These are phyloP conservation scores for Kazachstania bromeliacearum DNA, from an alignment of 805 yeast species.

Conservation along the genomic window DNA sequence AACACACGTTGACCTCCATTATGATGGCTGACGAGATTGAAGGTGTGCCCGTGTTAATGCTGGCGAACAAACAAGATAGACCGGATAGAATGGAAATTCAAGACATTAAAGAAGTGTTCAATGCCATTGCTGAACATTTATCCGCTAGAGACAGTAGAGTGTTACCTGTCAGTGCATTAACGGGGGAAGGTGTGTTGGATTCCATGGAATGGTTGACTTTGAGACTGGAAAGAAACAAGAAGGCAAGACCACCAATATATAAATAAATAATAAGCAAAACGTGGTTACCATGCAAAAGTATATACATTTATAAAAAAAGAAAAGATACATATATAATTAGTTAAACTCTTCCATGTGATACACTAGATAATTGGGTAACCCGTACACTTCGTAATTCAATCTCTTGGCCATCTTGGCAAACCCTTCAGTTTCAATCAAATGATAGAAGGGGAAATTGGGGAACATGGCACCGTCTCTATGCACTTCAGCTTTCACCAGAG, in stretches of 20 bases:
- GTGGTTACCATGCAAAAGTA: no score
- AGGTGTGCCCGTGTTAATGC: conserved; percentile 85
- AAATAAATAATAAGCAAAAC: conserved; percentile 16
- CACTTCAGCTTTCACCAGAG: conserved; percentile 92
- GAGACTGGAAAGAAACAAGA: conserved; percentile 45
- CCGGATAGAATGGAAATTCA: conserved; percentile 63
- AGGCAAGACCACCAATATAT: conserved; percentile 31
- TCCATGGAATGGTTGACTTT: conserved; percentile 83
- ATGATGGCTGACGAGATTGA: conserved; percentile 54
- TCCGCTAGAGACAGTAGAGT: conserved; percentile 89
- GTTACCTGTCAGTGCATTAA: conserved; percentile 75
- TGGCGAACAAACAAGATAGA: conserved; percentile 89
- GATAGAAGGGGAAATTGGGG: conserved; percentile 96
- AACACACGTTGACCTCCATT: conserved; percentile 44
- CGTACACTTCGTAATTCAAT: conserved; percentile 81
- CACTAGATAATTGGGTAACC: conserved; percentile 90
- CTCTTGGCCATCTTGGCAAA: conserved; percentile 97
- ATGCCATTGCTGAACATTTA: conserved; percentile 70
- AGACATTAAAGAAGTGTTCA: conserved; percentile 73
- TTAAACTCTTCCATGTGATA: conserved; percentile 73
- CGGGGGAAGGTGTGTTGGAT: conserved; percentile 72
- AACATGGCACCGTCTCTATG: conserved; percentile 99
- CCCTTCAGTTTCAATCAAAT: conserved; percentile 95
- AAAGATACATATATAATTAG: not conserved
- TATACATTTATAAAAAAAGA: conserved; percentile 20